A percentile compares a stretch with the other conserved stretches of the same genome.
Evolutionary conservation across 495 filamentous ascomycete genomes (phyloP).

Genomic region (Aspergillus cristatus): DNA sequence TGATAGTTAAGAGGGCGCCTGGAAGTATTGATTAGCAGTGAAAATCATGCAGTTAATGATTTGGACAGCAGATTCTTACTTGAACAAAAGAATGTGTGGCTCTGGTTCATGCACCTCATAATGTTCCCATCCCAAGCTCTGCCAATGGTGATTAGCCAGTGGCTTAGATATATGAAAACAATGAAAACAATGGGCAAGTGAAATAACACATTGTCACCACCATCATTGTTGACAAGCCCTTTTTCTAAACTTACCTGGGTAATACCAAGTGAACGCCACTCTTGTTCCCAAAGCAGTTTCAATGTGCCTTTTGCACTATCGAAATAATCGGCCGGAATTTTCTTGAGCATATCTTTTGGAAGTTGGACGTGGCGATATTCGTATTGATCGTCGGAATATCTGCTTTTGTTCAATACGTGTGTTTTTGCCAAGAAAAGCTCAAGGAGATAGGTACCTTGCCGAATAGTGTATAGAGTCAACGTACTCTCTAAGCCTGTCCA

Average conservation of each 20-base stretch:
- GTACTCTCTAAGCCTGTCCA: conserved; percentile 77
- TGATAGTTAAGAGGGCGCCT: conserved; percentile 86
- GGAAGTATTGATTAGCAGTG: conserved; percentile 7
- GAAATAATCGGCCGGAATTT: conserved; percentile 92
- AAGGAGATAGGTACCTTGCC: conserved; percentile 51
- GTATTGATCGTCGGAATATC: conserved; percentile 79
- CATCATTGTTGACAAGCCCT: background rate
- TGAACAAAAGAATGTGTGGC: conserved; percentile 96
- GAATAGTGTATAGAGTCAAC: conserved; percentile 92
- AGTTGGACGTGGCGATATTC: conserved; percentile 97
- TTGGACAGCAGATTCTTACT: conserved; percentile 49
- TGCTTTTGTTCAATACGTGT: conserved; percentile 18
- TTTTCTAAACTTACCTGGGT: conserved; percentile 59
- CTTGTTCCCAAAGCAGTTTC: conserved; percentile 96
- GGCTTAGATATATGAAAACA: no score
- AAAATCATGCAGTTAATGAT: background rate
- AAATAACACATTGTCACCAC: no score
- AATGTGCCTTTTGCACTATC: conserved; percentile 82
- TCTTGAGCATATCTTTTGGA: conserved; percentile 95
- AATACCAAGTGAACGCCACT: conserved; percentile 93
- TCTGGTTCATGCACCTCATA: conserved; percentile 99
- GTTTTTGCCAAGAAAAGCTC: background rate
- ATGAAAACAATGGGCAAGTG: no score
- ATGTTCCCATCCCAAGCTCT: conserved; percentile 98
- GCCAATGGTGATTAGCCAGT: conserved; percentile 9